Evolutionary conservation across 176 grass and related monocot genomes (phyloP).

Genomic region (Ampelocalamus luodianensis): DNA sequence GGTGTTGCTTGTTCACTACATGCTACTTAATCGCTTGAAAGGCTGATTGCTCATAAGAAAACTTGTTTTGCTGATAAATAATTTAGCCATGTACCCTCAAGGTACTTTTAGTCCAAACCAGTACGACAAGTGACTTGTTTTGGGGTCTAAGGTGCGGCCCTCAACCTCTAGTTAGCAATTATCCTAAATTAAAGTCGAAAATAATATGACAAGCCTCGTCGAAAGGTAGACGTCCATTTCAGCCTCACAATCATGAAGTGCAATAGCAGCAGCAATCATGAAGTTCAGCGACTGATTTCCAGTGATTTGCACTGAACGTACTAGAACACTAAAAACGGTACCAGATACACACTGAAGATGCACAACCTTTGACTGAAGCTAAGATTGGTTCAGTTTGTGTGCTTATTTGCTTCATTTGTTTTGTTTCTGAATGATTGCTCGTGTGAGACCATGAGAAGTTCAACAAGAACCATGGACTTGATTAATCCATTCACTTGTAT

Average conservation of each 20-base stretch:
- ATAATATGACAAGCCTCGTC: not conserved
- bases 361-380: not conserved
- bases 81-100: not conserved
- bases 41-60: not conserved
- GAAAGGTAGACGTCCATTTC: not conserved
- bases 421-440: constrained; percentile 9
- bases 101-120: not conserved
- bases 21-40: not conserved
- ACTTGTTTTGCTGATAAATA: not conserved
- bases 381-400: not conserved
- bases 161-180: not conserved
- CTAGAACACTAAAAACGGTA: not conserved
- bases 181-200: not conserved
- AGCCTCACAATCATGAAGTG: constrained; percentile 14
- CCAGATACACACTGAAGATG: not conserved
- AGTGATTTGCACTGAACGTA: not conserved
- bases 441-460: not conserved
- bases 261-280: not conserved
- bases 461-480: constrained; percentile 1
- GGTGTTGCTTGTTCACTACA: not conserved
- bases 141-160: not conserved
- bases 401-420: not conserved
- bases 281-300: not conserved
- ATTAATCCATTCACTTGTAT: not conserved
- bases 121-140: not conserved